These are phyloP conservation scores for Plasmodium fragile DNA, from an alignment of 169 alveolate species.

Conservation along the genomic window DNA sequence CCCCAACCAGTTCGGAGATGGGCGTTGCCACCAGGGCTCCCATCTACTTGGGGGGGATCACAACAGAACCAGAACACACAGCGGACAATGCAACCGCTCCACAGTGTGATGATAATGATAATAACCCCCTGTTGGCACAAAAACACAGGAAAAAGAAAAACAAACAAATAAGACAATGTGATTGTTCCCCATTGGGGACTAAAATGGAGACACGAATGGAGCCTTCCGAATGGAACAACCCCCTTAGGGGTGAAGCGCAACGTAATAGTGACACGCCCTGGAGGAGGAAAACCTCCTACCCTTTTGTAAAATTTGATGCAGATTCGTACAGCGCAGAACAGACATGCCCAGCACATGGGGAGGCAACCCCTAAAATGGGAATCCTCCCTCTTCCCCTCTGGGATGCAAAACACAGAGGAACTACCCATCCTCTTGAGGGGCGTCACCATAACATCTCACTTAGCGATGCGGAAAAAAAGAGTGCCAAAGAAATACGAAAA, in stretches of 20 bases:
- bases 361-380: not conserved
- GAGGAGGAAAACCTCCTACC: not conserved
- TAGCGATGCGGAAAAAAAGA: slow-evolving; percentile 18
- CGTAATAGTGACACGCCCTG: not conserved
- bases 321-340: not conserved
- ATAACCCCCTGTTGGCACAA: not conserved
- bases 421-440: not conserved
- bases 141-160: not conserved
- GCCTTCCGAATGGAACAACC: not conserved
- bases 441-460: not conserved
- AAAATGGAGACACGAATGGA: not conserved
- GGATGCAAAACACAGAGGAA: not conserved
- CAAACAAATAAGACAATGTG: not conserved
- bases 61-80: not conserved
- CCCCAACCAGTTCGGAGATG: not conserved
- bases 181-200: not conserved
- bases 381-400: not conserved
- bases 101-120: not conserved
- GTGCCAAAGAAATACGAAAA: slow-evolving; percentile 18
- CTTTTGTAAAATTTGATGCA: not conserved
- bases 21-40: not conserved
- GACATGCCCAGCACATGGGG: not conserved
- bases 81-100: not conserved
- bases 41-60: not conserved
- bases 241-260: not conserved